Conservation (phyloP, 495 filamentous ascomycete genomes). For the Articulospora tetracladia region DNA sequence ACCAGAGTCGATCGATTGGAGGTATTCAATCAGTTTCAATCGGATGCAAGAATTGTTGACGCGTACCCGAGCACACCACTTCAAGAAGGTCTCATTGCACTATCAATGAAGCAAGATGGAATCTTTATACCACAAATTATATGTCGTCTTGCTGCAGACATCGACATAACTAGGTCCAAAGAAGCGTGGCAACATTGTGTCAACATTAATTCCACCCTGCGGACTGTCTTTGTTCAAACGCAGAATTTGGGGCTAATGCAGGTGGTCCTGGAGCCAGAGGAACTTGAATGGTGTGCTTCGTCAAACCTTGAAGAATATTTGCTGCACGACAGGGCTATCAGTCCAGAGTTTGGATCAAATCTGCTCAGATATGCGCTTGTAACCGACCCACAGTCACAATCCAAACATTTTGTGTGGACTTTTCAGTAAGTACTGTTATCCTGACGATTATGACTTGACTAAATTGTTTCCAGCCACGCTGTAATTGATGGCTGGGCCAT, state of each 20-base stretch:
- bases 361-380: background rate
- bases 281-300: background rate
- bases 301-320: background rate
- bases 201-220: background rate
- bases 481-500: background rate
- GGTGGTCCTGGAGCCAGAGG: background rate
- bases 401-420: background rate
- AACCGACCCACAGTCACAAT: background rate
- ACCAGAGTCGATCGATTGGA: background rate
- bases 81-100: slow-evolving; percentile 2
- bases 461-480: background rate
- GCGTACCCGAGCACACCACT: slow-evolving; percentile 5
- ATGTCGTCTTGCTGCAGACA: background rate
- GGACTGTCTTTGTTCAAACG: background rate
- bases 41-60: background rate
- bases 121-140: background rate
- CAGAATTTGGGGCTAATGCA: background rate
- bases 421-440: background rate
- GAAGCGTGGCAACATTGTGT: background rate
- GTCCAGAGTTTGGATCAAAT: background rate
- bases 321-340: background rate
- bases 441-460: background rate
- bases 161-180: background rate
- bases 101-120: slow-evolving; percentile 4
- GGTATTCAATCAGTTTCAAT: background rate